A percentile compares a stretch with the other conserved stretches of the same genome.
phyloP scores from a whole-genome alignment of 1,284 basidiomycete species.

The Rhizopogon hawkerae region DNA sequence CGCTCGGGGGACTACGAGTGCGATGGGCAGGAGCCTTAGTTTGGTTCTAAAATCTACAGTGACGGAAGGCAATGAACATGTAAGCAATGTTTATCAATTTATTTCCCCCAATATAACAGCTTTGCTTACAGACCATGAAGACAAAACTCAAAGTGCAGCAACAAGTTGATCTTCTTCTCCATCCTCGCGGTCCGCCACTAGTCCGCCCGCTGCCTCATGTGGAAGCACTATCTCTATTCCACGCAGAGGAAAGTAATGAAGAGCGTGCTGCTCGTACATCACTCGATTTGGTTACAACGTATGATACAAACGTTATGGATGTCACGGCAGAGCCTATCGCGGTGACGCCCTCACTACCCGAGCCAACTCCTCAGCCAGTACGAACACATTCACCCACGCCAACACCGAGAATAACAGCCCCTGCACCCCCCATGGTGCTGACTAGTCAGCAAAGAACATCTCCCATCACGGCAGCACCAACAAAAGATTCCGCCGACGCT shows the following conservation, averaged over 20 bases:
- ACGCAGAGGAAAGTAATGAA: conserved; percentile 53
- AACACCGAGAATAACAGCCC: conserved; percentile 1
- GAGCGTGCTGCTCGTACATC: conserved; percentile 40
- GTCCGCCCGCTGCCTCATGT: conserved; percentile 59
- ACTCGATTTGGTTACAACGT: conserved; percentile 28
- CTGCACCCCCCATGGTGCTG: neutral
- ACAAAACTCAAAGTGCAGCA: conserved; percentile 24
- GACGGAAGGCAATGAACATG: conserved; percentile 15
- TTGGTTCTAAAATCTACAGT: conserved; percentile 38
- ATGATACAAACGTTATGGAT: neutral
- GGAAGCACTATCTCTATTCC: conserved; percentile 52
- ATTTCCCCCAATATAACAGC: neutral
- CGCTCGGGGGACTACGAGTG: conserved; percentile 44
- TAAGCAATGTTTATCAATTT: conserved; percentile 10
- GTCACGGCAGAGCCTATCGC: neutral
- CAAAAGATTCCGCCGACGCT: neutral
- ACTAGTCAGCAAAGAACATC: neutral
- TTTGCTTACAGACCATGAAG: conserved; percentile 13
- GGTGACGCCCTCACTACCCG: neutral
- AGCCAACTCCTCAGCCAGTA: neutral
- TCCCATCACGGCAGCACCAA: neutral
- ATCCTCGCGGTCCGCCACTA: conserved; percentile 69
- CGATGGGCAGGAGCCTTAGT: conserved; percentile 51
- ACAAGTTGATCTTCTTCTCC: conserved; percentile 56
- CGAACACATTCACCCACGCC: neutral